Evolutionary conservation across 179 eudicot genomes (phyloP).

Genomic region (Amaranthus tricolor): DNA sequence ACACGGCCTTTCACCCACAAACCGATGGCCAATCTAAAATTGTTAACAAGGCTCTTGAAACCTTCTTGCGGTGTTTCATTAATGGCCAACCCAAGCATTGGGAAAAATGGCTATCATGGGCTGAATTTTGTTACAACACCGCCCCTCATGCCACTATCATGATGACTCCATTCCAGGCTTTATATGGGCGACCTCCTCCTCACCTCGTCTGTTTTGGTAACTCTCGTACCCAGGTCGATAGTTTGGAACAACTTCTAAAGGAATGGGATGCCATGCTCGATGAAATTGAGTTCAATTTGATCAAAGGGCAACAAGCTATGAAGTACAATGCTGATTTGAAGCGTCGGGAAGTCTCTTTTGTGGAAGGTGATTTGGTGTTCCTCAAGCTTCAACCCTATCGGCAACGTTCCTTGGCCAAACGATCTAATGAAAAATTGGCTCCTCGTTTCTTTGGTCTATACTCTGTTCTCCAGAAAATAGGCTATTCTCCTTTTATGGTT

Average conservation of each 20-base stretch:
- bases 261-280: background rate
- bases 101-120: background rate
- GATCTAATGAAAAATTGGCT: background rate
- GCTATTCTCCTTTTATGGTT: too few relatives aligned
- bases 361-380: background rate
- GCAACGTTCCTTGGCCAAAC: background rate
- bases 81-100: background rate
- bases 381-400: background rate
- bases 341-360: background rate
- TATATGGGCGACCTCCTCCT: constrained; percentile 6
- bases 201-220: background rate
- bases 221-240: background rate
- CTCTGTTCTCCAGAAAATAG: background rate
- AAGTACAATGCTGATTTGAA: background rate
- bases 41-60: background rate
- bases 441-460: constrained; percentile 9
- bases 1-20: constrained; percentile 6
- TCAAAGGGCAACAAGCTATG: background rate
- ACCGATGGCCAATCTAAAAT: background rate
- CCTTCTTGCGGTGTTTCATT: background rate
- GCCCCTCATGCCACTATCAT: background rate
- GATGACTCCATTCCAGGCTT: background rate
- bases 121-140: constrained; percentile 11
- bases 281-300: background rate
- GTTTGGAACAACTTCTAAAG: background rate